Percentiles rank a stretch among this genome's conserved stretches.
phyloP scores from a whole-genome alignment of 2,329 filamentous ascomycete species.

The Fusarium circinatum region DNA sequence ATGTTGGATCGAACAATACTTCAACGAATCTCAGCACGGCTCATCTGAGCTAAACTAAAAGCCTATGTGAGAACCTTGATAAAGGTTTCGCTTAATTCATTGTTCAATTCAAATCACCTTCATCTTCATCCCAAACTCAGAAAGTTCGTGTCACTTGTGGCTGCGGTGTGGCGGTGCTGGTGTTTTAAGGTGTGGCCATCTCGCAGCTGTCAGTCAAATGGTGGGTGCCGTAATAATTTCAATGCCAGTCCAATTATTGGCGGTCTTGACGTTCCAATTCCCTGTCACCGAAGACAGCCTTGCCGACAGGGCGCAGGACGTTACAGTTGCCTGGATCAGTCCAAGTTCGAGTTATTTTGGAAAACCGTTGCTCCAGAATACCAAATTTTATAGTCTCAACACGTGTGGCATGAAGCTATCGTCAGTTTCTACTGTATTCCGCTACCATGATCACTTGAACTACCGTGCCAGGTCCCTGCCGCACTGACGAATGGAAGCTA shows the following conservation, averaged over 20 bases:
- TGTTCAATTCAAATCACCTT: neutral
- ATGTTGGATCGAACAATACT: constrained; percentile 11
- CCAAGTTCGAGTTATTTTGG: neutral
- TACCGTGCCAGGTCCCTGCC: neutral
- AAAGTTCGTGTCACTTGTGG: constrained; percentile 16
- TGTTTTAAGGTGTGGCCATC: constrained; percentile 28
- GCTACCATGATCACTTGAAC: neutral
- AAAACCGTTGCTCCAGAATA: neutral
- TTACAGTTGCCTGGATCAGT: neutral
- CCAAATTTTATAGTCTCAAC: neutral
- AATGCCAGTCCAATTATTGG: constrained; percentile 29
- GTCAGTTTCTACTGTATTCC: neutral
- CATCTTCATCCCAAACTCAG: neutral
- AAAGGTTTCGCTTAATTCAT: constrained; percentile 23
- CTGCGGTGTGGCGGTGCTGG: constrained; percentile 19
- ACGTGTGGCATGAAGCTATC: neutral
- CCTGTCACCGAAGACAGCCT: constrained; percentile 13
- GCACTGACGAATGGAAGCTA: constrained; percentile 40
- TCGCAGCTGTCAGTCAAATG: constrained; percentile 28
- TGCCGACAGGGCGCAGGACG: constrained; percentile 9
- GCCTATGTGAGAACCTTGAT: neutral
- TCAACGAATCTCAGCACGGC: neutral
- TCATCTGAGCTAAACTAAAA: neutral
- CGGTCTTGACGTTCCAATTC: neutral
- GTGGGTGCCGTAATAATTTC: constrained; percentile 23